Percentiles rank a stretch among this genome's conserved stretches.
These are phyloP conservation scores for Moniliophthora roreri DNA, from an alignment of 1,284 basidiomycete genomes.

Conservation along the genomic window DNA sequence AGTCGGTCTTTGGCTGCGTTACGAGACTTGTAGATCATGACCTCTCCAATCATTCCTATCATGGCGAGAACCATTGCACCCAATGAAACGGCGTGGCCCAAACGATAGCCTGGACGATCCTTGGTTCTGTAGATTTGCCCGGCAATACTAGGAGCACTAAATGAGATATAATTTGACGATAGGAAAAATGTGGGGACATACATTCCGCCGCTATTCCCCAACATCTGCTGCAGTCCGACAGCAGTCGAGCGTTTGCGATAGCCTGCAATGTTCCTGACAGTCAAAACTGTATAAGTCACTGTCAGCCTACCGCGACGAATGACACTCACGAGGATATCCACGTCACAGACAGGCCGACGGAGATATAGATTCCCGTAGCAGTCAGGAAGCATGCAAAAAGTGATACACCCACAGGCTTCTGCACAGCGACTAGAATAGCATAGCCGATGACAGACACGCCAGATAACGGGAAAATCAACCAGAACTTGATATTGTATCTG, in stretches of 20 bases:
- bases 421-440: not conserved
- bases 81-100: not conserved
- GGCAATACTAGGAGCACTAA: not conserved
- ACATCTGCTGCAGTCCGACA: constrained; percentile 1
- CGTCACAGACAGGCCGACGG: not conserved
- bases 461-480: constrained; percentile 1
- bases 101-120: not conserved
- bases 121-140: not conserved
- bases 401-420: not conserved
- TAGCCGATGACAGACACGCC: not conserved
- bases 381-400: constrained; percentile 4
- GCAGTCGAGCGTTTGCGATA: constrained; percentile 3
- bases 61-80: constrained; percentile 3
- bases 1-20: not conserved
- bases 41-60: constrained; percentile 3
- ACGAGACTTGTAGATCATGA: constrained; percentile 1
- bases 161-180: not conserved
- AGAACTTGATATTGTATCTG: constrained; percentile 1
- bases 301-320: not conserved
- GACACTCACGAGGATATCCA: constrained; percentile 1
- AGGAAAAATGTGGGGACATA: not conserved
- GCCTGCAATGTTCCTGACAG: not conserved
- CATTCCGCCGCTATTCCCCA: constrained; percentile 3
- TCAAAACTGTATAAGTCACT: not conserved
- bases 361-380: not conserved